These are phyloP conservation scores for Mariannaea sp. DNA, from an alignment of 2,329 filamentous ascomycete species.

Conservation along the genomic window DNA sequence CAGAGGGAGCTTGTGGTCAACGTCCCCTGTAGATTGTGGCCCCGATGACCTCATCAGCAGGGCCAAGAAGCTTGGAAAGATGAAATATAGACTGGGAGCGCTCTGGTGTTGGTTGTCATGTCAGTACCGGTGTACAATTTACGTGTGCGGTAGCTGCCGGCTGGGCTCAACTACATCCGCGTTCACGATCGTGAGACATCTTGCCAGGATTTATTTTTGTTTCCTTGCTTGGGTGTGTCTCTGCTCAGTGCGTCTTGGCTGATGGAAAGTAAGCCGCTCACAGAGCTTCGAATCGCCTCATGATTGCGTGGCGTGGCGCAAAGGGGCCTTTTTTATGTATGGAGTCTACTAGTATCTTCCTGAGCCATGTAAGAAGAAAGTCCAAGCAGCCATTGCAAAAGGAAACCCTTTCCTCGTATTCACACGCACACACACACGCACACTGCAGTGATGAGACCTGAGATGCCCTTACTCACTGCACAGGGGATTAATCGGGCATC, in stretches of 20 bases:
- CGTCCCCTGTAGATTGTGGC: neutral
- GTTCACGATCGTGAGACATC: slow-evolving; percentile 1
- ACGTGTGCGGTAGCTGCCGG: too few relatives aligned
- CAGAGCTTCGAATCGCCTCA: slow-evolving; percentile 4
- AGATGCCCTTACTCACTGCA: neutral
- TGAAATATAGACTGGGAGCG: too few relatives aligned
- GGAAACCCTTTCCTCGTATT: too few relatives aligned
- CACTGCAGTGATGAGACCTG: too few relatives aligned
- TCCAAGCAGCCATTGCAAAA: too few relatives aligned
- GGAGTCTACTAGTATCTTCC: too few relatives aligned
- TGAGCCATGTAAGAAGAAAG: too few relatives aligned
- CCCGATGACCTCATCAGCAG: slow-evolving; percentile 9
- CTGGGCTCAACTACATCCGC: neutral
- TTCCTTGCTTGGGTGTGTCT: neutral
- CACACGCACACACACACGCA: too few relatives aligned
- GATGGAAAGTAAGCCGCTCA: slow-evolving; percentile 1
- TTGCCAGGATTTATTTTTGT: neutral
- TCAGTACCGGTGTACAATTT: too few relatives aligned
- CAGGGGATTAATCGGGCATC: neutral
- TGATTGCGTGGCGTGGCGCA: slow-evolving; percentile 19
- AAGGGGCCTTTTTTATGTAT: neutral
- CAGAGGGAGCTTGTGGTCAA: too few relatives aligned
- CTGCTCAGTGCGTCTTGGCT: slow-evolving; percentile 3
- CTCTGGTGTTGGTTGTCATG: too few relatives aligned
- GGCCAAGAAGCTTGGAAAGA: neutral